Evolutionary conservation across 225 moss, liverwort and hornwort species (phyloP).

Genomic region (Neckera pumila): DNA sequence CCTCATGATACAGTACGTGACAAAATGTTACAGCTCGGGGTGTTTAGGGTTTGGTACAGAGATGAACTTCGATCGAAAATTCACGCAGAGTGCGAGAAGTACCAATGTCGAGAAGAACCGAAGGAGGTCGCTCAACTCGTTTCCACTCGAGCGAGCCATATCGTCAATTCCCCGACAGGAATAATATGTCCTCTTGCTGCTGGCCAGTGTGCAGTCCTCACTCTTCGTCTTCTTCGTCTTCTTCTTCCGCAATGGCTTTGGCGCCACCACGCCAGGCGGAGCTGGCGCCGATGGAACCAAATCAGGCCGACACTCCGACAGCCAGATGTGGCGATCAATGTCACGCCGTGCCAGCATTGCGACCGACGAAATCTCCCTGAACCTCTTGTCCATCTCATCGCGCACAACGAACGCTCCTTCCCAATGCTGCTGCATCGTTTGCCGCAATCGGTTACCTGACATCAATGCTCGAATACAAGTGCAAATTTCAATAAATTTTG

Average conservation of each 20-base stretch:
- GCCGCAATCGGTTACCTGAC: background rate
- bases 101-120: slow-evolving; percentile 24
- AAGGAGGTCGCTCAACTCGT: slow-evolving; percentile 12
- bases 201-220: background rate
- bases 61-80: background rate
- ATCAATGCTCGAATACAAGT: background rate
- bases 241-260: background rate
- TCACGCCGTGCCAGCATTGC: slow-evolving; percentile 27
- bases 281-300: slow-evolving; percentile 13
- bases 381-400: slow-evolving; percentile 9
- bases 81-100: background rate
- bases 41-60: background rate
- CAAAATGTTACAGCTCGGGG: background rate
- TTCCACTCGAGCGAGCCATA: slow-evolving; percentile 2
- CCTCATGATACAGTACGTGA: background rate
- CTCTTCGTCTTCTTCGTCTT: background rate
- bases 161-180: background rate
- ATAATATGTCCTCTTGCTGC: background rate
- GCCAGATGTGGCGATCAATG: slow-evolving; percentile 27
- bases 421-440: slow-evolving; percentile 21
- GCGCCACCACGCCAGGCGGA: background rate
- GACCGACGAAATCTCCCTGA: slow-evolving; percentile 15
- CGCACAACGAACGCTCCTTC: slow-evolving; percentile 1
- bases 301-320: slow-evolving; percentile 15
- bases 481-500: background rate